Evolutionary conservation across 2,329 filamentous ascomycete genomes (phyloP), one percentile per base, ranked within the genome.

Genomic region (Xylaria sp.): DNA sequence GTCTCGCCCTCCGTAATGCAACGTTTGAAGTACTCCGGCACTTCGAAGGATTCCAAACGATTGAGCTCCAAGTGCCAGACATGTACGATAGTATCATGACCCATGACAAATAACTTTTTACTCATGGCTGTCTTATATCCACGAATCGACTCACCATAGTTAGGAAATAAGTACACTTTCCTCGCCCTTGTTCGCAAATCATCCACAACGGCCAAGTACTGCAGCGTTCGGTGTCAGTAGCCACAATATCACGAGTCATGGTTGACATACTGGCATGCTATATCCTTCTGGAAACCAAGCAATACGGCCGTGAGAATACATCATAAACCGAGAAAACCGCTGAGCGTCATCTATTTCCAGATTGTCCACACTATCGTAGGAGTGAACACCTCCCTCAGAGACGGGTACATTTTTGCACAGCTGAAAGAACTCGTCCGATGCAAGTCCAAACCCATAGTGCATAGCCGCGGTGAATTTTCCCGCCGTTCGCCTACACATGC

Each of bases 231-330:
- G 15, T 20, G 51, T 69, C 37, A 69, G 66, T 54, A 56, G 25
- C 20, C 13, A 28, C 32, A 15, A 57, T 5, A 12, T 32, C n/a
- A 18, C 25, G 25, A 60, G 54, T 25, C 25, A 37, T 23, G n/a
- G 23, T 39, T 13, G 28, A 44, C 66, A 37, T 58, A 69, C 66
- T 18, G 78, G 76, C 37, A 77, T 73, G 52, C 70, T 70, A 48
- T 76, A 78, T 3, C 72, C 72, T 61, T 79, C 76, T 0, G 78
- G 78, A 76, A 77, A 79, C 77, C 76, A 79, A 1, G 76, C 78
- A 13, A 77, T 71, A 8, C 78, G 73, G 12, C 76, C 76, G 28
- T 75, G 74, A 9, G 70, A 74, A 46, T 78, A 79, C 66, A 76
- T 73, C 72, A 76, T 77, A 61, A 78, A 78, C 39, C 74, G 74